Evolutionary conservation across 345 rosid genomes (phyloP).

Genomic region (Linum trigynum): DNA sequence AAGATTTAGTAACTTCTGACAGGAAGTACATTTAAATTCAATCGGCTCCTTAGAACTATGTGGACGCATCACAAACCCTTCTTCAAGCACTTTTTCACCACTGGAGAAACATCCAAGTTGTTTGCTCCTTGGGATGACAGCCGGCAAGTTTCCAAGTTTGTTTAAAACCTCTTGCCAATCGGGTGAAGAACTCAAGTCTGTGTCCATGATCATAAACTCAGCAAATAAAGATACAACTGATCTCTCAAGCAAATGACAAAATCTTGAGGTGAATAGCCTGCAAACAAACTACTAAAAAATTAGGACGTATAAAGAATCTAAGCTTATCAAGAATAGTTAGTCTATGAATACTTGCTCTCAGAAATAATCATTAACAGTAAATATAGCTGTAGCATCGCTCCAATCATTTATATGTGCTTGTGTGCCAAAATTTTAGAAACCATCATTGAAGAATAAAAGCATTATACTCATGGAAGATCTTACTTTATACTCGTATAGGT

Average conservation of each 20-base stretch:
- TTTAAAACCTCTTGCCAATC: constrained; percentile 53
- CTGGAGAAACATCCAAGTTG: constrained; percentile 5
- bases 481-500: constrained; percentile 66
- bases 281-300: constrained; percentile 59
- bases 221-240: constrained; percentile 27
- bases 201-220: constrained; percentile 23
- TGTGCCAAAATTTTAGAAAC: background rate
- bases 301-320: constrained; percentile 15
- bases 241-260: constrained; percentile 45
- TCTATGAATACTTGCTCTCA: background rate
- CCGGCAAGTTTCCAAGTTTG: constrained; percentile 34
- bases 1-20: constrained; percentile 52
- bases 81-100: constrained; percentile 14
- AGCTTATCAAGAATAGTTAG: background rate
- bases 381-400: background rate
- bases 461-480: background rate
- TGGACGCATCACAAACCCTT: constrained; percentile 6
- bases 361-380: background rate
- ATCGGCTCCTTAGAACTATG: constrained; percentile 10
- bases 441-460: background rate
- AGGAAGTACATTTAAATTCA: constrained; percentile 33
- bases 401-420: background rate
- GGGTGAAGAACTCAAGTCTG: constrained; percentile 35
- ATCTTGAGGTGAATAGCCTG: constrained; percentile 67
- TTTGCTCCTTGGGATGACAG: constrained; percentile 19